Evolutionary conservation across 2,329 filamentous ascomycete genomes (phyloP).

Genomic region (Claviceps humidiphila): DNA sequence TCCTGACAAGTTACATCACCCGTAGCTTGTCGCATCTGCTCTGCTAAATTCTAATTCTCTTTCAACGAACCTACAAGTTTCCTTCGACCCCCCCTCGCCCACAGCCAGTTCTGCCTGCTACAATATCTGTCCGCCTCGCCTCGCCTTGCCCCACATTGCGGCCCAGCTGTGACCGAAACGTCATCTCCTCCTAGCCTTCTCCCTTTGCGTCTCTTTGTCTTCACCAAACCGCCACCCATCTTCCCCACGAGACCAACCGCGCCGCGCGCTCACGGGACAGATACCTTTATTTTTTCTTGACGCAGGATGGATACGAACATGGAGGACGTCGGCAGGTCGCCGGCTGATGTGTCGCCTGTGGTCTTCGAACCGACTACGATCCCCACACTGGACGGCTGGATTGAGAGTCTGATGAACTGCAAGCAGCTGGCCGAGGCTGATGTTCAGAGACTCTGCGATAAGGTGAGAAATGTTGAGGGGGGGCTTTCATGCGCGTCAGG

Average conservation of each 20-base stretch:
- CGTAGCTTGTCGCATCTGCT: background rate
- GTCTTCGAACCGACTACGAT: constrained; percentile 74
- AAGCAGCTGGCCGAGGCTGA: constrained; percentile 94
- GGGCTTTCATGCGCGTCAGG: background rate
- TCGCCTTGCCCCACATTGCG: constrained; percentile 9
- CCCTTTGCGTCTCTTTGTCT: background rate
- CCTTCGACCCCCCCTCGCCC: background rate
- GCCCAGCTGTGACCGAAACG: constrained; percentile 16
- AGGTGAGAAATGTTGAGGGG: constrained; percentile 43
- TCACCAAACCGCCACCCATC: background rate
- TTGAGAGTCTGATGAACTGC: constrained; percentile 95
- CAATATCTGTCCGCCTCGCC: constrained; percentile 4
- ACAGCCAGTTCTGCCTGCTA: background rate
- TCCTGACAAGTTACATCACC: background rate
- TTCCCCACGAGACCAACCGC: constrained; percentile 8
- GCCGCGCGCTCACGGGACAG: constrained; percentile 8
- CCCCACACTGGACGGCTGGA: constrained; percentile 92
- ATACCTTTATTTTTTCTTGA: constrained; percentile 1
- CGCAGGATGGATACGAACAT: constrained; percentile 85
- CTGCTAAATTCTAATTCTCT: background rate
- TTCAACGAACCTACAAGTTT: background rate
- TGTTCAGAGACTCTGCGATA: constrained; percentile 93
- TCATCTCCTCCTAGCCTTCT: constrained; percentile 13
- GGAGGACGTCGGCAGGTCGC: constrained; percentile 88
- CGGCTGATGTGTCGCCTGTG: constrained; percentile 61